These are phyloP conservation scores for Carallia brachiata DNA, from an alignment of 345 rosid species.

Conservation along the genomic window DNA sequence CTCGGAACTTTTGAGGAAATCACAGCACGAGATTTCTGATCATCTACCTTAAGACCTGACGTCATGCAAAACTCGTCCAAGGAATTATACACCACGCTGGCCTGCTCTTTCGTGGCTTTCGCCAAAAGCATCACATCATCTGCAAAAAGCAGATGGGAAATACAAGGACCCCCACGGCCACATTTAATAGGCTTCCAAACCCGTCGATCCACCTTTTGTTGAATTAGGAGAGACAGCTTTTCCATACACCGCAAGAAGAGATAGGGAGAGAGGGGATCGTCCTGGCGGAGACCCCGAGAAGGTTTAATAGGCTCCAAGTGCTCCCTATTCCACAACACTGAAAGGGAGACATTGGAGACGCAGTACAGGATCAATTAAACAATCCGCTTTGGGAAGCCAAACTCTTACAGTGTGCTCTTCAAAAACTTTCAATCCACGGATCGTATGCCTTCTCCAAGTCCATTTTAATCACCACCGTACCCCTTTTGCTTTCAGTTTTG, in stretches of 20 bases:
- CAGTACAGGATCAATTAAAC: not conserved
- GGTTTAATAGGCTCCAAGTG: not conserved
- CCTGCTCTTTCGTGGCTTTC: not conserved
- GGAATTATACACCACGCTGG: no score
- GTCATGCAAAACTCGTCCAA: not conserved
- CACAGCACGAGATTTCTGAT: no score
- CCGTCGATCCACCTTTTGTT: not conserved
- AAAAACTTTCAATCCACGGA: not conserved
- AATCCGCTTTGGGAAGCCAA: not conserved
- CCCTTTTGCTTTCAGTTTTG: no score
- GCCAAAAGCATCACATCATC: not conserved
- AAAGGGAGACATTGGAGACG: not conserved
- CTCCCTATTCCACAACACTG: not conserved
- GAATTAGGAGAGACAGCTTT: not conserved
- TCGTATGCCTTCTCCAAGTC: no score
- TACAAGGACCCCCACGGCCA: not conserved
- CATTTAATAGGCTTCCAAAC: not conserved
- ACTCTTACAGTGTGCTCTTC: not conserved
- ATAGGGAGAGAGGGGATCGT: not conserved
- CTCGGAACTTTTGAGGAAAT: no score
- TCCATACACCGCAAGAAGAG: not conserved
- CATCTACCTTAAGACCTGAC: not conserved
- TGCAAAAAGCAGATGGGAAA: not conserved
- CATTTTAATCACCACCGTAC: no score
- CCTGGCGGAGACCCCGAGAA: not conserved